phyloP scores from a whole-genome alignment of 1,284 basidiomycete species.

The Cutaneotrichosporon cavernicola region DNA sequence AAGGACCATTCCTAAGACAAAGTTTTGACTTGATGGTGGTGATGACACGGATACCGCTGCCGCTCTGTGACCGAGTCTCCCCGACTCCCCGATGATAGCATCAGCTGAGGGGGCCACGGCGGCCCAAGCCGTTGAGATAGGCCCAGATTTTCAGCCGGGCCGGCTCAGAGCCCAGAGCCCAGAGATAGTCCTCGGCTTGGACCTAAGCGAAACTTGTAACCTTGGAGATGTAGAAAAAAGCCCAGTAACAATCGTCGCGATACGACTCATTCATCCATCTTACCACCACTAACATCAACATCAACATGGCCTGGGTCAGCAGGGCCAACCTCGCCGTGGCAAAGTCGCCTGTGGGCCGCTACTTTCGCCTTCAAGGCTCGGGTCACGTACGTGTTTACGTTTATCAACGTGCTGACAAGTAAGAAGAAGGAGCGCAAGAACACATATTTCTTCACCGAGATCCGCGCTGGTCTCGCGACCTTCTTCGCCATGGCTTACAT shows the following conservation, averaged over 20 bases:
- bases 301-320: constrained; percentile 20
- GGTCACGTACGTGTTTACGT: constrained; percentile 57
- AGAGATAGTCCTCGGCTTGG: not conserved
- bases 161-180: not conserved
- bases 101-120: not conserved
- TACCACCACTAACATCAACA: not conserved
- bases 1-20: not conserved
- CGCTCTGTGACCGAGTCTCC: not conserved
- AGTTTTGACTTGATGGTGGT: not conserved
- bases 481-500: constrained; percentile 61
- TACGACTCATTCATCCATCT: not conserved
- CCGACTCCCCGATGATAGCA: not conserved
- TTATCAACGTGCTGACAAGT: not conserved
- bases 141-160: not conserved
- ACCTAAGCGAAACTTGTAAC: not conserved
- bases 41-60: not conserved
- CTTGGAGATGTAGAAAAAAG: not conserved
- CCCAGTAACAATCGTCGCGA: not conserved
- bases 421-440: constrained; percentile 66
- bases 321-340: constrained; percentile 59
- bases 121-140: not conserved
- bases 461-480: constrained; percentile 77
- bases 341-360: constrained; percentile 67
- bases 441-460: constrained; percentile 75
- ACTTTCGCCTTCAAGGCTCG: constrained; percentile 80